Conservation (phyloP, 768 basidiomycete genomes). For the Termitomyces sp. region DNA sequence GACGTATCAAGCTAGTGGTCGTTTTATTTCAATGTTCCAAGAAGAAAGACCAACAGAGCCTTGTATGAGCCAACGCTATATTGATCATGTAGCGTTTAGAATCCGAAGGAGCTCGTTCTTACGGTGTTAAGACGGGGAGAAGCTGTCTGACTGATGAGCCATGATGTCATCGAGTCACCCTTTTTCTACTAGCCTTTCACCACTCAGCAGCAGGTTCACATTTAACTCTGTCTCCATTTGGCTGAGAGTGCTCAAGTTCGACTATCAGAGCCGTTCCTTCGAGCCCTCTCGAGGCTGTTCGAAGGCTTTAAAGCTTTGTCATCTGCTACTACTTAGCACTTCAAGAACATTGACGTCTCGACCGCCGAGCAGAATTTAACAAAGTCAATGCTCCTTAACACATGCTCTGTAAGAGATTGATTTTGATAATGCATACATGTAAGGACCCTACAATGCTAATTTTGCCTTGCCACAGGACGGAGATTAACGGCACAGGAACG, state of each 20-base stretch:
- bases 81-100: not conserved
- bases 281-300: not conserved
- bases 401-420: not conserved
- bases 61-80: not conserved
- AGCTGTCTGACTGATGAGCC: not conserved
- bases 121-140: not conserved
- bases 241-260: not conserved
- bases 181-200: not conserved
- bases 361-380: not conserved
- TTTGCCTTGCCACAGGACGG: slow-evolving; percentile 4
- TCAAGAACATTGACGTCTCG: not conserved
- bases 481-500: slow-evolving; percentile 7
- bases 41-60: not conserved
- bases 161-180: not conserved
- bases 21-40: not conserved
- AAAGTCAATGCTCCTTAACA: not conserved
- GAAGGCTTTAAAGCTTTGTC: not conserved
- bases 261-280: not conserved
- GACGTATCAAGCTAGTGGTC: not conserved
- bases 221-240: not conserved
- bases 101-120: not conserved
- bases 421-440: slow-evolving; percentile 1
- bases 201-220: not conserved
- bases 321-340: not conserved
- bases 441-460: slow-evolving; percentile 5